Percentiles rank a stretch among this genome's conserved stretches.
Conservation (phyloP, 164 flowering plant species). For the Chimonanthus praecox region DNA sequence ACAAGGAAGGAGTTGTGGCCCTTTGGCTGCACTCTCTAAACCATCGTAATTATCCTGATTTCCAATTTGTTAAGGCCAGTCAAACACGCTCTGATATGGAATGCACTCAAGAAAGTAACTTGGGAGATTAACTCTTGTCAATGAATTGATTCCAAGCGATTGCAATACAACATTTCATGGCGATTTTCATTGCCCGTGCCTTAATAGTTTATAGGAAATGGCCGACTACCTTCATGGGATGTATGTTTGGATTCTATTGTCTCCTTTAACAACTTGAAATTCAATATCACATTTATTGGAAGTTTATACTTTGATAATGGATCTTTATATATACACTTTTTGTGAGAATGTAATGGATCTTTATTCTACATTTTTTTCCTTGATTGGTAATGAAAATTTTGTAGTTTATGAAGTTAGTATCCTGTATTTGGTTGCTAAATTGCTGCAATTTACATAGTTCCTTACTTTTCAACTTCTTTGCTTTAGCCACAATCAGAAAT, state of each 20-base stretch:
- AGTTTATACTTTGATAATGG: not conserved
- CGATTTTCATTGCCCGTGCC: not conserved
- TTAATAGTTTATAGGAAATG: not conserved
- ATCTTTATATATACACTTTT: not conserved
- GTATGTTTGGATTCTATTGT: constrained; percentile 4
- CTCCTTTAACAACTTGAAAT: not conserved
- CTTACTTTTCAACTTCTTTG: not conserved
- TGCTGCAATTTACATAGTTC: not conserved
- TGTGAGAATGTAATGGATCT: too few species aligned
- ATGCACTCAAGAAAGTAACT: constrained; percentile 14
- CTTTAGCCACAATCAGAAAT: not conserved
- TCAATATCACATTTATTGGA: not conserved
- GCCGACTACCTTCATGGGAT: not conserved
- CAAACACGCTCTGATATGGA: constrained; percentile 8
- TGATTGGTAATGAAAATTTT: not conserved
- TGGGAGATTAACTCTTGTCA: constrained; percentile 14
- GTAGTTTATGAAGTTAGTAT: not conserved
- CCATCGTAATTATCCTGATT: constrained; percentile 84
- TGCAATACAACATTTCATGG: not conserved
- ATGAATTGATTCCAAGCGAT: not conserved
- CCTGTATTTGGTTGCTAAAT: not conserved
- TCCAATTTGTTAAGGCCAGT: constrained; percentile 21
- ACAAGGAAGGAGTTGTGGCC: constrained; percentile 68
- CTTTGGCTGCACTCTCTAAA: constrained; percentile 94
- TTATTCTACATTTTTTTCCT: too few species aligned